Percentiles rank a stretch among this genome's conserved stretches.
phyloP scores from a whole-genome alignment of 768 basidiomycete species.

The Austroboletus festivus region DNA sequence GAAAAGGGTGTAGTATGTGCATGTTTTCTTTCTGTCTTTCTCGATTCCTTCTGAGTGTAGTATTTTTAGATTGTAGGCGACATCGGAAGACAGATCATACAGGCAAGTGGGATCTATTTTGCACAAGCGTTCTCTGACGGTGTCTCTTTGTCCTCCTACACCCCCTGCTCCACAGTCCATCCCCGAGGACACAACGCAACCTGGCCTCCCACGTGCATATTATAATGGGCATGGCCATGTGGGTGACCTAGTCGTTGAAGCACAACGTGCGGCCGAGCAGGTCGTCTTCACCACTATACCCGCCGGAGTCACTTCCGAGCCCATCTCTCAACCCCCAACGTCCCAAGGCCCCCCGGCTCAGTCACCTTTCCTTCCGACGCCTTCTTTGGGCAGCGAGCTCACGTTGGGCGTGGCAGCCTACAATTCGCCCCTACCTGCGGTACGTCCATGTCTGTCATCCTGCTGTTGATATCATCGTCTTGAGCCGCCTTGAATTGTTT shows the following conservation, averaged over 20 bases:
- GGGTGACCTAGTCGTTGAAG: constrained; percentile 60
- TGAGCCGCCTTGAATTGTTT: no score
- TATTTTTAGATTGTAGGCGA: constrained; percentile 44
- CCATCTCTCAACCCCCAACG: constrained; percentile 1
- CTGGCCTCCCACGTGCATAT: constrained; percentile 70
- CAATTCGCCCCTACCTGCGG: constrained; percentile 10
- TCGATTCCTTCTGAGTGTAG: neutral
- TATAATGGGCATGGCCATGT: constrained; percentile 69
- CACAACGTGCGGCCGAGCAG: constrained; percentile 51
- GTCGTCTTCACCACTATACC: constrained; percentile 47
- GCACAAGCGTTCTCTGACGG: constrained; percentile 2
- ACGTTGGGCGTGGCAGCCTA: constrained; percentile 18
- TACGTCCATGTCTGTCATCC: constrained; percentile 16
- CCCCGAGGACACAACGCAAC: constrained; percentile 73
- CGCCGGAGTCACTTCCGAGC: constrained; percentile 11
- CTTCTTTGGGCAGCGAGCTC: constrained; percentile 33
- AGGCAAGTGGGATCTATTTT: constrained; percentile 24
- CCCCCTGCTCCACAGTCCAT: constrained; percentile 59
- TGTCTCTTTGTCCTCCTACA: neutral
- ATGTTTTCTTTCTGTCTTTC: neutral
- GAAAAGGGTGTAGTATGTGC: constrained; percentile 67
- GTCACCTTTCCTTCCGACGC: constrained; percentile 28
- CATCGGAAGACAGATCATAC: constrained; percentile 45
- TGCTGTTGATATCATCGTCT: no score
- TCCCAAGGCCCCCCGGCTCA: constrained; percentile 2